Percentiles rank a stretch among this genome's conserved stretches.
Evolutionary conservation across 495 filamentous ascomycete genomes (phyloP).

Genomic region (Poronia punctata): DNA sequence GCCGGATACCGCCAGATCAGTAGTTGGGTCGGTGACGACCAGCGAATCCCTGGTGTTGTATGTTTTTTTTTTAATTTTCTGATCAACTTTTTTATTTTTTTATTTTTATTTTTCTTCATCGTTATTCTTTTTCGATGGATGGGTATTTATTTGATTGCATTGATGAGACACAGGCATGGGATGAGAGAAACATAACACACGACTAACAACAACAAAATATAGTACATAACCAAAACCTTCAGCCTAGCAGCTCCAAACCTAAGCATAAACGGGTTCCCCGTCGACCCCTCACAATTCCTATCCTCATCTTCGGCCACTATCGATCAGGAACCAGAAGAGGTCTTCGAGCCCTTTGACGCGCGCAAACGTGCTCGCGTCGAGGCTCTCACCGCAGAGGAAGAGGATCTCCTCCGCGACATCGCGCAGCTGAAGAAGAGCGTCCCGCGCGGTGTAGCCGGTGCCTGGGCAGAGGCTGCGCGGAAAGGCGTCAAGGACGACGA

Average conservation of each 20-base stretch:
- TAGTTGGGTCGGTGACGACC: slow-evolving; percentile 46
- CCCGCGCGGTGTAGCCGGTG: slow-evolving; percentile 50
- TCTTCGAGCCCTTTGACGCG: slow-evolving; percentile 73
- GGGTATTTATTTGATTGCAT: no score
- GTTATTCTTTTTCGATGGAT: not conserved
- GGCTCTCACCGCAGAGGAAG: slow-evolving; percentile 60
- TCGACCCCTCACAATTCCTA: slow-evolving; percentile 41
- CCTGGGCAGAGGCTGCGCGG: slow-evolving; percentile 45
- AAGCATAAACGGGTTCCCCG: slow-evolving; percentile 69
- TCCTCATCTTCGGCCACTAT: slow-evolving; percentile 29
- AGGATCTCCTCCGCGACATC: slow-evolving; percentile 66
- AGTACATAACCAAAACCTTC: slow-evolving; percentile 76
- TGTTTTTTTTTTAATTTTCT: slow-evolving; percentile 10
- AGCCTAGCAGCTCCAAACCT: slow-evolving; percentile 60
- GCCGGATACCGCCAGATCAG: slow-evolving; percentile 31
- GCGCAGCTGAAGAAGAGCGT: slow-evolving; percentile 63
- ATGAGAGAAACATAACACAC: not conserved
- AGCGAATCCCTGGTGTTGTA: slow-evolving; percentile 43
- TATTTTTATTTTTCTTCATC: slow-evolving; percentile 1
- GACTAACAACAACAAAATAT: slow-evolving; percentile 5
- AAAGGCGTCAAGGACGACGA: slow-evolving; percentile 40
- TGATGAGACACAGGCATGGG: no score
- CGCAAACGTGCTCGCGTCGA: slow-evolving; percentile 62
- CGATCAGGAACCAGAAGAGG: slow-evolving; percentile 34
- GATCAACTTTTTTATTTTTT: not conserved